phyloP scores from a whole-genome alignment of 192 early-diverging fungal species.

The Entophlyctis luteolus region DNA sequence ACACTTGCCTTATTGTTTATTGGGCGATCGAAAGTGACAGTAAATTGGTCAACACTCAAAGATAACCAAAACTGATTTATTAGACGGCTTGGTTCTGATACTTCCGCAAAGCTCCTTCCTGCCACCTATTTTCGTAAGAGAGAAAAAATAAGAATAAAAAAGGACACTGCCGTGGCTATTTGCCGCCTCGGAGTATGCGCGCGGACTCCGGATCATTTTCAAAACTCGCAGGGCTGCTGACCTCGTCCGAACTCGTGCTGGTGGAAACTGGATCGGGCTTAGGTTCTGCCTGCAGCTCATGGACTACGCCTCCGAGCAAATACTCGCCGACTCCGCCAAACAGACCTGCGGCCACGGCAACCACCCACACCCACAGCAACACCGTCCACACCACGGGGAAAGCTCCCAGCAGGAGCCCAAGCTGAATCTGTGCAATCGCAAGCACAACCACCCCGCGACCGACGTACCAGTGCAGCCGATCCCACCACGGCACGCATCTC shows the following conservation, averaged over 20 bases:
- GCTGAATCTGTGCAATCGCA: not conserved
- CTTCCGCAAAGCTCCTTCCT: too few relatives aligned
- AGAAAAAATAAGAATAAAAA: not conserved
- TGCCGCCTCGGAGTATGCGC: not conserved
- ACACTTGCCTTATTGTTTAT: too few relatives aligned
- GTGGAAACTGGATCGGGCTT: not conserved
- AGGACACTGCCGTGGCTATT: not conserved
- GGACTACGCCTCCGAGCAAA: not conserved
- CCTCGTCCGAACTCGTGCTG: not conserved
- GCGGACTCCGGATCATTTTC: not conserved
- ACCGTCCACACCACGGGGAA: not conserved
- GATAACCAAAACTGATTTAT: too few relatives aligned
- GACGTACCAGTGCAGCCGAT: constrained; percentile 34
- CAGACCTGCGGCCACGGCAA: not conserved
- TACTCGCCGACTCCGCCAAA: not conserved
- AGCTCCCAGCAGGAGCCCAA: not conserved
- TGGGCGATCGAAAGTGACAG: too few relatives aligned
- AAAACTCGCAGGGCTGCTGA: not conserved
- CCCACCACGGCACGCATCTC: constrained; percentile 33
- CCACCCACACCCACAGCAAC: constrained; percentile 6
- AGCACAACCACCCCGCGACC: not conserved
- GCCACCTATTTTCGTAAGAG: too few relatives aligned
- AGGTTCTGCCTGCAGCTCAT: not conserved
- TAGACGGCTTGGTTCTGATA: too few relatives aligned
- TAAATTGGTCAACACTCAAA: too few relatives aligned